A percentile compares a stretch with the other conserved stretches of the same genome.
phyloP scores from a whole-genome alignment of 176 grass and related monocot species.

The Luzula sylvatica region DNA sequence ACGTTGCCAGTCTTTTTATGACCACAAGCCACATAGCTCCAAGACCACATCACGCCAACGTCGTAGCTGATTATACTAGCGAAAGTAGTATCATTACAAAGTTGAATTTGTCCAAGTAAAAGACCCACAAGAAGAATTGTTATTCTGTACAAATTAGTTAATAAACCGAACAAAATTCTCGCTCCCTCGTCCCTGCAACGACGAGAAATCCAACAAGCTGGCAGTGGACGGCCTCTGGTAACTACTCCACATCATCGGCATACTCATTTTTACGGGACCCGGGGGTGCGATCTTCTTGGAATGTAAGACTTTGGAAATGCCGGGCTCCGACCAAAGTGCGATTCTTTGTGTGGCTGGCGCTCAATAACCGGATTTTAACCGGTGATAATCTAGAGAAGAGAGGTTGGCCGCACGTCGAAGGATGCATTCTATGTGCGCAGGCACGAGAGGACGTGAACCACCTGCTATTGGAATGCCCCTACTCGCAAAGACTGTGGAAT shows the following conservation, averaged over 20 bases:
- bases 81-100: no score
- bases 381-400: not conserved
- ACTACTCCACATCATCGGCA: not conserved
- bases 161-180: no score
- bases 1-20: no score
- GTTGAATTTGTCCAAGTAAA: no score
- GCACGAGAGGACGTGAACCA: not conserved
- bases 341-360: not conserved
- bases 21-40: no score
- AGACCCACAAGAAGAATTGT: no score
- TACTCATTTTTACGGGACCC: not conserved
- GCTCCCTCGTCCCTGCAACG: no score
- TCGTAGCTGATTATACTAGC: no score
- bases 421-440: not conserved
- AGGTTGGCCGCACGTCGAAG: not conserved
- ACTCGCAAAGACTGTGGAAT: not conserved
- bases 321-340: not conserved
- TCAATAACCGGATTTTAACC: not conserved
- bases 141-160: no score
- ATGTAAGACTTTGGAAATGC: not conserved
- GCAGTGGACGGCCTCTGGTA: not conserved
- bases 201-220: no score
- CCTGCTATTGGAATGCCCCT: not conserved
- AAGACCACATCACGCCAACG: no score
- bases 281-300: not conserved